Evolutionary conservation across 352 stramenopile genomes (phyloP).

Genomic region (Globisporangium paddicum): DNA sequence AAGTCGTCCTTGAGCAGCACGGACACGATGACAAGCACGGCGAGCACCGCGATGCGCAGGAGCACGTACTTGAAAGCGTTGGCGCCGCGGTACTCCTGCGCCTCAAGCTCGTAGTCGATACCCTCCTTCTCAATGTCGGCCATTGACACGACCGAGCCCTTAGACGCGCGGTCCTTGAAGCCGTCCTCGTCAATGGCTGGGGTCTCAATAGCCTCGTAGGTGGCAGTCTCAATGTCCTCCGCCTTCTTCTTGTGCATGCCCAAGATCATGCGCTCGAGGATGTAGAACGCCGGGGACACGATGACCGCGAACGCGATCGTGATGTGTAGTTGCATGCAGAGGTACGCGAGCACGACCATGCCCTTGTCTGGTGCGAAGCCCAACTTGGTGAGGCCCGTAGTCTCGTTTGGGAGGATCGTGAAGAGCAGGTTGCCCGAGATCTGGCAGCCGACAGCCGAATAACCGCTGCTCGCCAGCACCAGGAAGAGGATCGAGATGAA

Average conservation of each 20-base stretch:
- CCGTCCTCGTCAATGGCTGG: conserved; percentile 1
- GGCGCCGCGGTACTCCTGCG: conserved; percentile 36
- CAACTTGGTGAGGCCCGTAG: conserved; percentile 25
- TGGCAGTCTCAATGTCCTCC: conserved; percentile 16
- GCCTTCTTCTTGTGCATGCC: conserved; percentile 48
- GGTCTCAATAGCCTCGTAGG: conserved; percentile 7
- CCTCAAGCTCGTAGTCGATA: conserved; percentile 30
- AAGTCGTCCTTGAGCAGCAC: conserved; percentile 42
- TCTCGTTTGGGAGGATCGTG: conserved; percentile 29
- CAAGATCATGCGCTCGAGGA: conserved; percentile 50
- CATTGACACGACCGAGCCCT: conserved; percentile 26
- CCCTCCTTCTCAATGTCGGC: conserved; percentile 28
- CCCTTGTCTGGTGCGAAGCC: conserved; percentile 44
- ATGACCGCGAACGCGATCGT: conserved; percentile 47
- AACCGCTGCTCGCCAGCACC: conserved; percentile 29
- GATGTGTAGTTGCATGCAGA: conserved; percentile 52
- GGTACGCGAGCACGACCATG: conserved; percentile 42
- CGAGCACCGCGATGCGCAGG: conserved; percentile 38
- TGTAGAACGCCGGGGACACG: conserved; percentile 50
- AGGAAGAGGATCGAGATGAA: conserved; percentile 49
- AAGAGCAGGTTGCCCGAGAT: conserved; percentile 54
- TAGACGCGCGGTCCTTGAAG: conserved; percentile 17
- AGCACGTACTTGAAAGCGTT: conserved; percentile 40
- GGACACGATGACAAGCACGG: conserved; percentile 33
- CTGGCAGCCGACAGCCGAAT: conserved; percentile 45